Percentiles rank a stretch among this genome's conserved stretches.
These are phyloP conservation scores for Colletotrichum orbiculare DNA, from an alignment of 2,329 filamentous ascomycete genomes.

Conservation along the genomic window DNA sequence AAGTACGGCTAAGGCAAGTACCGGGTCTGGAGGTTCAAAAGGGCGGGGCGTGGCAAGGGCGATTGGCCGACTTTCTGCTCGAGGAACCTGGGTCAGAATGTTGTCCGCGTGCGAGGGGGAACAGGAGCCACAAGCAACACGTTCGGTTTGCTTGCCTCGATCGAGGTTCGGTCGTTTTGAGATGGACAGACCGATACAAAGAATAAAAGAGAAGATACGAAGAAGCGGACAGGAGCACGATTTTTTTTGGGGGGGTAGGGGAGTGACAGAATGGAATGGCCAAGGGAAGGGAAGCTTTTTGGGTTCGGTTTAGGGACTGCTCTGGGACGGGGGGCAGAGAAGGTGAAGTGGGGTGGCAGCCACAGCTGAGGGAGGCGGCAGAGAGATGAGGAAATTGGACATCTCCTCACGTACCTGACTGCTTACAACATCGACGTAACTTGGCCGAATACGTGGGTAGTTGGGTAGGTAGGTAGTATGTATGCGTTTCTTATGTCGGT, in stretches of 20 bases:
- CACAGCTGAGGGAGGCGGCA: constrained; percentile 15
- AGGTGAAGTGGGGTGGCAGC: constrained; percentile 20
- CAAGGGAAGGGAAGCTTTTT: constrained; percentile 38
- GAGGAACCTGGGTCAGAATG: constrained; percentile 11
- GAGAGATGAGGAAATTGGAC: constrained; percentile 18
- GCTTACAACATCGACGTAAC: no score
- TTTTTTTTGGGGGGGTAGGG: constrained; percentile 11
- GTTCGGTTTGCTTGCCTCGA: constrained; percentile 19
- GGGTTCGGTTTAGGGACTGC: constrained; percentile 35
- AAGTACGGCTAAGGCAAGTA: constrained; percentile 7
- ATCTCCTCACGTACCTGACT: no score
- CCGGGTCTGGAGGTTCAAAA: constrained; percentile 1
- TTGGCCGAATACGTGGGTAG: no score
- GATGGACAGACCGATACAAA: constrained; percentile 1
- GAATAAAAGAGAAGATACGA: constrained; percentile 10
- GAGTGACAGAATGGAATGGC: constrained; percentile 28
- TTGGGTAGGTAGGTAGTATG: no score
- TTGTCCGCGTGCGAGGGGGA: constrained; percentile 25
- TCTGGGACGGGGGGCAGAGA: constrained; percentile 22
- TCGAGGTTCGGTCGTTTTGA: not conserved
- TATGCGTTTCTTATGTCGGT: no score
- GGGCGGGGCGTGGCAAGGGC: constrained; percentile 16
- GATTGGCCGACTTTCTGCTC: constrained; percentile 24
- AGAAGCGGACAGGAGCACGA: constrained; percentile 20
- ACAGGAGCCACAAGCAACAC: constrained; percentile 18